A percentile compares a stretch with the other conserved stretches of the same genome.
Evolutionary conservation across 202 grass and related monocot species (phyloP).

Genomic region (Tripidium arundinaceum): DNA sequence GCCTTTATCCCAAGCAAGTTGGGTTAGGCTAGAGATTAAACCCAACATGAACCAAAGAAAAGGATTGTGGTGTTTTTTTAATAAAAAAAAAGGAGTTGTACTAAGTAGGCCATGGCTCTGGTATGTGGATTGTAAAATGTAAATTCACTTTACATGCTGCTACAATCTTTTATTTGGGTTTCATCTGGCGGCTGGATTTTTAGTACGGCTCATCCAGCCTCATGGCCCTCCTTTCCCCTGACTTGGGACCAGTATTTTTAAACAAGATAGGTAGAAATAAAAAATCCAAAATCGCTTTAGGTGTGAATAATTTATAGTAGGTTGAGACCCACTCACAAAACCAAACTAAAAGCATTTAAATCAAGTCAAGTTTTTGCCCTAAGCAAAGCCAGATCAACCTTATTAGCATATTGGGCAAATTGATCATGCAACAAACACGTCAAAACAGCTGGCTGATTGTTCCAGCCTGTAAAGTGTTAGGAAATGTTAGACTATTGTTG

Average conservation of each 20-base stretch:
- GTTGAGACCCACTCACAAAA: not conserved
- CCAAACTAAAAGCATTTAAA: not conserved
- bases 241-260: not conserved
- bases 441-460: not conserved
- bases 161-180: not conserved
- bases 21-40: not conserved
- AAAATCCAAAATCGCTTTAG: not conserved
- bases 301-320: not conserved
- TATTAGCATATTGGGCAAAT: not conserved
- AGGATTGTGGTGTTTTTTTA: not conserved
- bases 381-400: not conserved
- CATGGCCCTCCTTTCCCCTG: not conserved
- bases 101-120: not conserved
- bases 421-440: not conserved
- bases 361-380: not conserved
- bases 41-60: not conserved
- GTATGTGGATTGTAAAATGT: not conserved
- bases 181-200: not conserved
- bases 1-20: not conserved
- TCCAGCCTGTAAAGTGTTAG: not conserved
- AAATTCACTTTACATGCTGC: not conserved
- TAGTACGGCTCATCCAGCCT: not conserved
- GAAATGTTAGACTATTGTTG: not conserved
- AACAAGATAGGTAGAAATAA: not conserved
- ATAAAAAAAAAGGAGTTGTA: not conserved